Base-by-base conservation (phyloP, 148 eudicot species). In the Rhododendron molle region DNA sequence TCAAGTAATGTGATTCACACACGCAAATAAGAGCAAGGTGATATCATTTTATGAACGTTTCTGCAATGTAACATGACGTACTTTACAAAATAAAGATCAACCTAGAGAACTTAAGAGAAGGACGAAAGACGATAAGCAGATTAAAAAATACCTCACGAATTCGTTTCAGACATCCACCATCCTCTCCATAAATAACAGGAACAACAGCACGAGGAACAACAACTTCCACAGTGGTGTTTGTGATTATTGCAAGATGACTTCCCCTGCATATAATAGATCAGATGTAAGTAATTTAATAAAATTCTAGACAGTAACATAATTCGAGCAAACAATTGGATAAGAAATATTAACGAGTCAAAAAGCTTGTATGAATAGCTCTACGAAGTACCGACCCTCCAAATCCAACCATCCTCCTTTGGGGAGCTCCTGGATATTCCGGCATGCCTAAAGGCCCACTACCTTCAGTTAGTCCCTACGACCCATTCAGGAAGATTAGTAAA, bases 121-220 rank as follows among this genome's bases (percentile, higher is more conserved):
- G 82, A 18, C 7, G 38, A 40, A 65, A 40, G 71, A 34, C 7
- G 15, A 72, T 78, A 3, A 85, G 79, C 34, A 30, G 40, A 78
- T 32, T 69, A 52, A 50, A 47, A 86, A 44, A 78, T 93, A 97
- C 99, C 98, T 93, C 94, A 34, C 94, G 93, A 83, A 97, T 94
- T 88, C 93, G 95, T 86, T 90, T 88, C 76, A 97, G 92, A 87
- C 98, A 97, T 85, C 96, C 98, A 89, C 98, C 99, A 87, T 87
- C 96, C 89, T 95, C 98, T 80, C 99, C 98, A 83, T 91, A 93
- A 82, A 97, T 93, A 65, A 92, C 89, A 88, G 98, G 96, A 88
- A 97, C 93, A 87, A 93, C 87, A 90, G 93, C 88, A 78, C 95
- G 91, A 77, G 99, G 99, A 79, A 97, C 98, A 34, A 95, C 94